Conservation (phyloP, 2,329 filamentous ascomycete species). For the Botrytis medusae region DNA sequence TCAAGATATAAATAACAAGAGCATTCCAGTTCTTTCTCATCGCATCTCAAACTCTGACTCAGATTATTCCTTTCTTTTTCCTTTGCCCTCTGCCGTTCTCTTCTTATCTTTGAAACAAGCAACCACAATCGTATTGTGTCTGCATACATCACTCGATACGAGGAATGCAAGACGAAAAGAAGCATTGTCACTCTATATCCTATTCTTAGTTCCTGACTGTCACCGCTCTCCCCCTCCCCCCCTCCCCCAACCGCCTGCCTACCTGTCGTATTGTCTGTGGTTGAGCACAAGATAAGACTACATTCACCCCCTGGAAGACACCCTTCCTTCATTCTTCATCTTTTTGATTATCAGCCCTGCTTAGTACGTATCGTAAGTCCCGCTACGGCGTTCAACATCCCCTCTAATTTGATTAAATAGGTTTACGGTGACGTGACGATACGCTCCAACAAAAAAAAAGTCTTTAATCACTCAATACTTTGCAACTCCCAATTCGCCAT, state of each 20-base stretch:
- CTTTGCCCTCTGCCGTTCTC: neutral
- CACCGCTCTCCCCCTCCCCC: neutral
- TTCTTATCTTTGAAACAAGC: constrained; percentile 14
- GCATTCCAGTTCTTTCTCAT: neutral
- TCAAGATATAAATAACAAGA: constrained; percentile 1
- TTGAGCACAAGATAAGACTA: neutral
- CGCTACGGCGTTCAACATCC: constrained; percentile 5
- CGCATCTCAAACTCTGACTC: constrained; percentile 6
- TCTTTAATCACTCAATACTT: neutral
- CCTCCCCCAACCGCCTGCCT: neutral
- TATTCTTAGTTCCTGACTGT: neutral
- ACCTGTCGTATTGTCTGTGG: neutral
- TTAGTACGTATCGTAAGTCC: constrained; percentile 1
- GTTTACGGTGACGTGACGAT: constrained; percentile 1
- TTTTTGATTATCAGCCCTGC: constrained; percentile 6
- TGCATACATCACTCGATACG: constrained; percentile 1
- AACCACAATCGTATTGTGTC: constrained; percentile 8
- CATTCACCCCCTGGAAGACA: constrained; percentile 1
- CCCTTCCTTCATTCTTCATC: neutral
- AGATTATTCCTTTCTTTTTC: neutral
- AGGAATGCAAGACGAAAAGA: constrained; percentile 9
- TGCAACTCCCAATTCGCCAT: neutral
- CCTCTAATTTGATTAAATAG: constrained; percentile 13
- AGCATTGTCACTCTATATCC: neutral
- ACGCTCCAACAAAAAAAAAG: neutral